phyloP scores from a whole-genome alignment of 805 yeast species.

The Nakazawaea sp. region DNA sequence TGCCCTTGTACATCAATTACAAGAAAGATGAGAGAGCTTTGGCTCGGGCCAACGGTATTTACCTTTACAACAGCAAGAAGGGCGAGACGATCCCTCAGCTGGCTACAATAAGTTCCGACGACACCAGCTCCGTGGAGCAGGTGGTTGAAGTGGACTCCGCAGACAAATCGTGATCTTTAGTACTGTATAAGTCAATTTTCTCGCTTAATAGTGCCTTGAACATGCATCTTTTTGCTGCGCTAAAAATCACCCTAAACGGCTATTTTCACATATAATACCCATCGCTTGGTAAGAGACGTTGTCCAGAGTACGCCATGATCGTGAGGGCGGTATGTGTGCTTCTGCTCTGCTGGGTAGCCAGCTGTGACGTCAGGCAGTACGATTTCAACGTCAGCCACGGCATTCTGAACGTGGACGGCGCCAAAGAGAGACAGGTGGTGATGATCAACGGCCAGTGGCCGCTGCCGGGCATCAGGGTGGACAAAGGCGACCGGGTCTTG shows the following conservation, averaged over 20 bases:
- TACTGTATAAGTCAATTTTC: too few relatives aligned
- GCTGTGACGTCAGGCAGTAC: neutral
- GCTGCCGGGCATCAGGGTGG: constrained; percentile 31
- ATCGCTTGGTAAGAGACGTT: too few relatives aligned
- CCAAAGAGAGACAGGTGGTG: constrained; percentile 40
- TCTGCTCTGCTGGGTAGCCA: too few relatives aligned
- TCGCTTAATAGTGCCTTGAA: too few relatives aligned
- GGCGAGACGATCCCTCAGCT: neutral
- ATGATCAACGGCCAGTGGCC: constrained; percentile 51
- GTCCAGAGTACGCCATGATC: too few relatives aligned
- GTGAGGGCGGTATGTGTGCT: too few relatives aligned
- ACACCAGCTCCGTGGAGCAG: neutral
- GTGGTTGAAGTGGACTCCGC: neutral
- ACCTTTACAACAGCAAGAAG: constrained; percentile 30
- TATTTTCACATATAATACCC: too few relatives aligned
- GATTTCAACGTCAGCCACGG: constrained; percentile 17
- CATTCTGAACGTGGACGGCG: constrained; percentile 52
- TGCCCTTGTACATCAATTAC: constrained; percentile 26
- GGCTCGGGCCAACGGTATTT: constrained; percentile 42
- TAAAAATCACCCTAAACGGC: too few relatives aligned
- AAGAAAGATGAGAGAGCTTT: constrained; percentile 42
- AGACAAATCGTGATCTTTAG: too few relatives aligned
- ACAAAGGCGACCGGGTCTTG: constrained; percentile 31
- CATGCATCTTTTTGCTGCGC: too few relatives aligned
- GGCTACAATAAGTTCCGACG: neutral